Conservation (phyloP, 208 protist species). For the Trypanosoma boissoni region DNA sequence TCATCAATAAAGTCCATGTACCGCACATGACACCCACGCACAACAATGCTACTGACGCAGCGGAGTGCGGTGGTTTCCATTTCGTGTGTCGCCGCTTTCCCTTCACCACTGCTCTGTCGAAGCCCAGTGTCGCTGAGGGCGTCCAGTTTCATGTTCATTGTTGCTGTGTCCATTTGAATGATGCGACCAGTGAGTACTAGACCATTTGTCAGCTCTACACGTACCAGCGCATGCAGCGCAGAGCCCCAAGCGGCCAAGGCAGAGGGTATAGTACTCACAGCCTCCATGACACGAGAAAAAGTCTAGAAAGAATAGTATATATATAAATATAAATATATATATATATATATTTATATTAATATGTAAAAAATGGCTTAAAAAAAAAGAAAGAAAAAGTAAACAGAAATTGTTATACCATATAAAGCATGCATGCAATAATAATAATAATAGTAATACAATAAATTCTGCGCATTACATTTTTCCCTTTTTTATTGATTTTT, state of each 20-base stretch:
- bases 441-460: too few species aligned
- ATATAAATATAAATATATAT: not conserved
- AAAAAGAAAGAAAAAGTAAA: too few species aligned
- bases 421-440: too few species aligned
- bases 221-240: conserved; percentile 48
- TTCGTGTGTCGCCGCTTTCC: too few species aligned
- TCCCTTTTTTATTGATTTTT: too few species aligned
- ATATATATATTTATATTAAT: conserved; percentile 1
- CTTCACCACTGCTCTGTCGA: conserved; percentile 23
- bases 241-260: conserved; percentile 44
- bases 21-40: conserved; percentile 59
- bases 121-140: conserved; percentile 59
- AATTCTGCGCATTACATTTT: conserved; percentile 1
- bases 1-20: conserved; percentile 70
- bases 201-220: conserved; percentile 75
- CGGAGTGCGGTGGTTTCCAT: conserved; percentile 47
- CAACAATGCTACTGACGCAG: conserved; percentile 55
- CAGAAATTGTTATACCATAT: too few species aligned
- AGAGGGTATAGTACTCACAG: conserved; percentile 38
- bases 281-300: conserved; percentile 9
- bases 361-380: too few species aligned
- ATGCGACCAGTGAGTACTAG: conserved; percentile 58
- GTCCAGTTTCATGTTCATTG: conserved; percentile 79
- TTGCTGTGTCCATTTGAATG: conserved; percentile 61
- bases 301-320: conserved; percentile 3